Evolutionary conservation across 371 early-diverging fungal genomes (phyloP).

Genomic region (Mucor circinelloides): DNA sequence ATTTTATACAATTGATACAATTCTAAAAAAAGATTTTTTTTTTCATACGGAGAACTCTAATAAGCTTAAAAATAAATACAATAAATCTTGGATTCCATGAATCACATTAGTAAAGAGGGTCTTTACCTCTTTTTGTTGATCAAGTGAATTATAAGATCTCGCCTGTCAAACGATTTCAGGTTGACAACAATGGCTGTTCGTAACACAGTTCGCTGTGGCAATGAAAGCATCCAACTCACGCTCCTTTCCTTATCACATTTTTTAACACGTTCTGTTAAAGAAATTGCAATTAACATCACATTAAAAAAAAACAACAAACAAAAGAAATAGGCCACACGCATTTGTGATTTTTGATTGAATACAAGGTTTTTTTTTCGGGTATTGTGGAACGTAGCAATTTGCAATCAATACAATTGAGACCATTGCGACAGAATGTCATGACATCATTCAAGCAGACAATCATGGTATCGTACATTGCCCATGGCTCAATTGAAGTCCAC

Average conservation of each 20-base stretch:
- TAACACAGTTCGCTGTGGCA: background rate
- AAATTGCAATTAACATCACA: background rate
- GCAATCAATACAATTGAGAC: background rate
- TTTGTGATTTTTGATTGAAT: background rate
- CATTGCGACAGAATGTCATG: background rate
- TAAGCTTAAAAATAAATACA: background rate
- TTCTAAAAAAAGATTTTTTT: conserved; percentile 1
- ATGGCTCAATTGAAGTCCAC: too few relatives aligned
- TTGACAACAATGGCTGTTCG: background rate
- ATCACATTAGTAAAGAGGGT: background rate
- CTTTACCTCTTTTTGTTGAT: background rate
- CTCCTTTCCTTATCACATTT: background rate
- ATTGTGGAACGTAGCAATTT: background rate
- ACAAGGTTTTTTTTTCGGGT: background rate
- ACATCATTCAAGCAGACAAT: background rate
- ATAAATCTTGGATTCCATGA: background rate
- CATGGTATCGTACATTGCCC: background rate
- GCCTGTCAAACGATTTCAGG: background rate
- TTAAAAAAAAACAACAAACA: background rate
- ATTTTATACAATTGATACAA: background rate
- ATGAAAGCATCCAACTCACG: background rate
- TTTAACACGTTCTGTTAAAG: background rate
- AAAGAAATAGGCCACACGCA: background rate
- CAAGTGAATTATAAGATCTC: background rate
- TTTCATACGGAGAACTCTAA: background rate